Base-by-base conservation (phyloP, 805 yeast species). In the Naumovozyma castellii region DNA sequence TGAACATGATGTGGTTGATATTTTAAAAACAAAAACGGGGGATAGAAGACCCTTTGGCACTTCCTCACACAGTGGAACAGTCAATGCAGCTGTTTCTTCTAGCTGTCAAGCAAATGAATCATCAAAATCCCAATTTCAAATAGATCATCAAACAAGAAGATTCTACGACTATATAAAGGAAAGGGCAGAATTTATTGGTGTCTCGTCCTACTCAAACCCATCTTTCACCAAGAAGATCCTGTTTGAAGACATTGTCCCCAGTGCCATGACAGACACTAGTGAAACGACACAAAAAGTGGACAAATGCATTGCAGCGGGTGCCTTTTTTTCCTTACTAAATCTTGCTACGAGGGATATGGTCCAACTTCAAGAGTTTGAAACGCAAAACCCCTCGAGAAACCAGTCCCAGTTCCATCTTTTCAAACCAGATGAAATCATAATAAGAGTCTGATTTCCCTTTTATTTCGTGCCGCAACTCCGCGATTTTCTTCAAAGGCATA, bases 211-310 rank as follows among this genome's bases (percentile, higher is more conserved):
- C 28, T 36, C 51, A 1, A 39, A 36, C 32, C 51, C 52, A 1
- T 46, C 49, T 1, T 55, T 40, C 38, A 27, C 36, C 8, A 51
- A 37, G 34, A 50, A 51, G 20, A 18, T 59, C 6, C 30, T 51
- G 10, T 54, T 58, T 38, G 59, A 52, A 37, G 56, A 50, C 32
- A 35, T 58, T 10, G 52, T 59, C 5, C 64, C 64, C 13, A 53
- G 57, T 19, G 37, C 29, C 5, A 17, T 48, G n/a, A 38, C 40
- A 15, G 37, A 43, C 1, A 39, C 39, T 3, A 35, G 18, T 12
- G 44, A 31, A 10, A 5, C 29, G 2, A 35, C 18, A 4, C 18
- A 20, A 5, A 6, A 18, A 6, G 43, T 53, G 12, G 47, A 48
- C 16, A 54, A 46, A 35, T 44, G 43, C 20, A 46, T 58, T 9